Percentiles rank a stretch among this genome's conserved stretches.
Evolutionary conservation across 176 grass and related monocot genomes (phyloP).

Genomic region (Ampelocalamus luodianensis): DNA sequence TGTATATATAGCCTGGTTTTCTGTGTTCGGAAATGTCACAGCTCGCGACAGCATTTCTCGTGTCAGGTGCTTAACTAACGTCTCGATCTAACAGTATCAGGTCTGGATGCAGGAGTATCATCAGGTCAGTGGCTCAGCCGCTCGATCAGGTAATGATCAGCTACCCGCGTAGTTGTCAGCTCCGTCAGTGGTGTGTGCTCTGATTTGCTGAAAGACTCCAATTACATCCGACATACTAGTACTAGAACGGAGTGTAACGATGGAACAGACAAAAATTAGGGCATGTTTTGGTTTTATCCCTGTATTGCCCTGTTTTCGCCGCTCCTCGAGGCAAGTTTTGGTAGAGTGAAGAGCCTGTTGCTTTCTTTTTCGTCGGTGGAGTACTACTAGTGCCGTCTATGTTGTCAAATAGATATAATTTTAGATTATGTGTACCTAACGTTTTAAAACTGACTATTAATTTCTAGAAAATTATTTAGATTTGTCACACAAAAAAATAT

Average conservation of each 20-base stretch:
- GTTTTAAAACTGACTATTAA: too few species aligned
- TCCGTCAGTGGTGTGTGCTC: neutral
- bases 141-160: constrained; percentile 1
- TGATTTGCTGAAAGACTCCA: neutral
- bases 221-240: neutral
- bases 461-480: too few species aligned
- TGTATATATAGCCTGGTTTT: neutral
- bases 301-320: neutral
- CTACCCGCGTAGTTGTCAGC: neutral
- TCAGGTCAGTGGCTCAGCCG: neutral
- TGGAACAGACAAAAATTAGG: neutral
- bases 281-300: neutral
- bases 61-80: constrained; percentile 39
- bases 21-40: neutral
- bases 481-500: too few species aligned
- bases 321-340: neutral
- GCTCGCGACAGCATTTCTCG: constrained; percentile 45
- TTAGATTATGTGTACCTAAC: too few species aligned
- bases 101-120: neutral
- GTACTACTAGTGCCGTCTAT: neutral
- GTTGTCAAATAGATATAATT: too few species aligned
- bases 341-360: neutral
- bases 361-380: neutral
- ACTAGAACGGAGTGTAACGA: neutral
- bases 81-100: neutral